phyloP scores from a whole-genome alignment of 257 asterid species.

The Nicotiana undulata region DNA sequence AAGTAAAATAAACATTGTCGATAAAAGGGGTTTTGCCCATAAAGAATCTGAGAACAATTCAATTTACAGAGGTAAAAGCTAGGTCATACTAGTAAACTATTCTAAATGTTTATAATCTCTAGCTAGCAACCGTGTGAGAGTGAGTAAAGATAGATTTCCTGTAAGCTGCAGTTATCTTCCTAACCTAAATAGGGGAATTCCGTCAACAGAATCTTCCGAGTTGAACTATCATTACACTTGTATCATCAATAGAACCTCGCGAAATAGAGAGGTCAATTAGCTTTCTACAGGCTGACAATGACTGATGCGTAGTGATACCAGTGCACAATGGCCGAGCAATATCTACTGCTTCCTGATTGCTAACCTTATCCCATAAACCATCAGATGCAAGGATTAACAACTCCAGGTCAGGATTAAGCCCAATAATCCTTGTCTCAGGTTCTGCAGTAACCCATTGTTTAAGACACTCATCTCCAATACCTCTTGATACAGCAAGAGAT shows the following conservation, averaged over 20 bases:
- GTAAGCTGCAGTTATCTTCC: background rate
- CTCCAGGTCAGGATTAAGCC: conserved; percentile 51
- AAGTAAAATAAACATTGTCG: background rate
- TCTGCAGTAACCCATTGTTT: conserved; percentile 82
- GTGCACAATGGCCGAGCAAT: conserved; percentile 40
- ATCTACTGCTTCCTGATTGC: conserved; percentile 82
- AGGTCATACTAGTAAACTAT: background rate
- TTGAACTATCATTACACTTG: conserved; percentile 60
- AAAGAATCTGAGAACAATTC: background rate
- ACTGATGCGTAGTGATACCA: conserved; percentile 27
- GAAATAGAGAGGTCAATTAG: conserved; percentile 63
- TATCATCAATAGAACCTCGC: conserved; percentile 72
- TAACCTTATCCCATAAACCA: conserved; percentile 91
- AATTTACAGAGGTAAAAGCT: background rate
- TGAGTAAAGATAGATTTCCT: background rate
- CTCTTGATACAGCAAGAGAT: conserved; percentile 77
- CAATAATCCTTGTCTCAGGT: conserved; percentile 55
- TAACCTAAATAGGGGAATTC: background rate
- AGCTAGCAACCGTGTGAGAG: background rate
- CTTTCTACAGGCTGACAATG: conserved; percentile 56
- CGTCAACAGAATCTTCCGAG: conserved; percentile 17
- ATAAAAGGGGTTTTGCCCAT: background rate
- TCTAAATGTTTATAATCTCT: background rate
- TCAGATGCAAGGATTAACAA: conserved; percentile 86
- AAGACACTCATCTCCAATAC: conserved; percentile 76